Conservation (phyloP, 306 rosid species). For the Cucurbita pepo region DNA sequence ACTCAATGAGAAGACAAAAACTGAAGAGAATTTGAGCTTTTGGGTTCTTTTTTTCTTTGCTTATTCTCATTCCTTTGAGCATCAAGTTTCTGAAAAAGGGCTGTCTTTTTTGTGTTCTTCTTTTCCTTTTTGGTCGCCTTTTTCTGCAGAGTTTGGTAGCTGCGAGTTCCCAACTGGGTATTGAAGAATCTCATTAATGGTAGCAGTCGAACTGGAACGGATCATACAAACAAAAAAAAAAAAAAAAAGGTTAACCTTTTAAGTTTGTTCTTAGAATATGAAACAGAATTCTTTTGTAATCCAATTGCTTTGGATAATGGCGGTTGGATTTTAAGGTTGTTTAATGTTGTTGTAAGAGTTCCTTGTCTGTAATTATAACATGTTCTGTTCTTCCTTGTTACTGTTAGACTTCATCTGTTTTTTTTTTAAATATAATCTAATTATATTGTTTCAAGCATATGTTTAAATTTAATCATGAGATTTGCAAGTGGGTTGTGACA, state of each 20-base stretch:
- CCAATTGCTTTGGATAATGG: not conserved
- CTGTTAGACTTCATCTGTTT: not conserved
- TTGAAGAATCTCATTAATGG: not conserved
- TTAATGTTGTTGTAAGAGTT: not conserved
- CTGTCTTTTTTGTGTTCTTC: not conserved
- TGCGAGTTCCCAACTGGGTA: constrained; percentile 68
- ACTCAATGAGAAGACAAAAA: not conserved
- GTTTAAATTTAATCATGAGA: not conserved
- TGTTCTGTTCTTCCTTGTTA: not conserved
- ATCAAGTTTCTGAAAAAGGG: not conserved
- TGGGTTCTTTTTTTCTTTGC: not conserved
- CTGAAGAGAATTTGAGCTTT: not conserved
- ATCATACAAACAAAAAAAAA: not conserved
- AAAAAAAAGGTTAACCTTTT: not conserved
- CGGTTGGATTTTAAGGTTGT: not conserved
- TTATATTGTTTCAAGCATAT: no score
- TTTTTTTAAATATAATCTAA: not conserved
- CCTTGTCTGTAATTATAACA: not conserved
- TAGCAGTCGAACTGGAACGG: not conserved
- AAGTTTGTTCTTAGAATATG: not conserved
- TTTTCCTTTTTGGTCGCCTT: not conserved
- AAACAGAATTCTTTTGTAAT: not conserved
- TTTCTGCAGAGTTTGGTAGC: constrained; percentile 52
- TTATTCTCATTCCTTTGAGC: not conserved
- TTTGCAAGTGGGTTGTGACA: not conserved